Conservation (phyloP, 2,329 filamentous ascomycete species). For the Capronia epimyces region DNA sequence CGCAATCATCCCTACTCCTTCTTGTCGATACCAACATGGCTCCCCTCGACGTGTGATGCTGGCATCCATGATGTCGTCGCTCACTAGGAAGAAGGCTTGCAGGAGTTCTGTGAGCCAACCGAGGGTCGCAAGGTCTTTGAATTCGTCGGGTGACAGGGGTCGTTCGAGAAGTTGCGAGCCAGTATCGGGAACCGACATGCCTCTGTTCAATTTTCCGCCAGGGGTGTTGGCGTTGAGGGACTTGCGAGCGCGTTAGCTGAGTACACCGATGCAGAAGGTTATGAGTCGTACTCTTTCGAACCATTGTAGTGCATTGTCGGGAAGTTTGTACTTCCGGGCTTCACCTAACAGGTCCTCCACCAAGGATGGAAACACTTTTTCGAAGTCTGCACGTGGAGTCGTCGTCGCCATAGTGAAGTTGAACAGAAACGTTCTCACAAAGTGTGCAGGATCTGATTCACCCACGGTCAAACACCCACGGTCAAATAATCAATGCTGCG, state of each 20-base stretch:
- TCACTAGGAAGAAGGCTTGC: constrained; percentile 97
- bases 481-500: constrained; percentile 1
- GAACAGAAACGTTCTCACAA: not conserved
- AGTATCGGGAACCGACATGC: constrained; percentile 95
- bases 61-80: constrained; percentile 96
- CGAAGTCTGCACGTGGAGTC: constrained; percentile 68
- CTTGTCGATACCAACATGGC: constrained; percentile 93
- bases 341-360: constrained; percentile 74
- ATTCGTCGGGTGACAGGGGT: constrained; percentile 71
- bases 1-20: constrained; percentile 86
- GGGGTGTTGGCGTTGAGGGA: constrained; percentile 78
- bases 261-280: not conserved
- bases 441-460: constrained; percentile 6
- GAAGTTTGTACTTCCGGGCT: constrained; percentile 75
- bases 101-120: constrained; percentile 98
- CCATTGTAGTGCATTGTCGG: constrained; percentile 75
- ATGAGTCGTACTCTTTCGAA: constrained; percentile 63
- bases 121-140: constrained; percentile 78
- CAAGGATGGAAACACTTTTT: constrained; percentile 81
- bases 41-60: constrained; percentile 90
- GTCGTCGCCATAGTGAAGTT: constrained; percentile 59
- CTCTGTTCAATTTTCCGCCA: constrained; percentile 97
- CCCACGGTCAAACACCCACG: no score
- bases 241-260: constrained; percentile 43
- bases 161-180: constrained; percentile 69